phyloP scores from a whole-genome alignment of 441 rosid species.

The Raphanus hybrid region DNA sequence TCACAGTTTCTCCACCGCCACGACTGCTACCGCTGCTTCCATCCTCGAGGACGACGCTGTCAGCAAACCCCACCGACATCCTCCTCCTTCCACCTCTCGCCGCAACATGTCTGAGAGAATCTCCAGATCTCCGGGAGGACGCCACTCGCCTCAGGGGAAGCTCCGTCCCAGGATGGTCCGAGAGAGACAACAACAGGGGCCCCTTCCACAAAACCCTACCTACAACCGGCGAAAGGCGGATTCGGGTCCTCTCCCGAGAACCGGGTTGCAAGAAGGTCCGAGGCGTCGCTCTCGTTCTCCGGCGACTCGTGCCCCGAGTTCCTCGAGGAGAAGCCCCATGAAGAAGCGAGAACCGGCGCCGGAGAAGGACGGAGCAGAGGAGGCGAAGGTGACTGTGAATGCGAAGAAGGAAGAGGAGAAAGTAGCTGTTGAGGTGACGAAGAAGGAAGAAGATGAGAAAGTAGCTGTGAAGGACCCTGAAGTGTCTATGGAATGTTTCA shows the following conservation, averaged over 20 bases:
- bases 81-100: constrained; percentile 51
- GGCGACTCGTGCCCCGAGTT: constrained; percentile 46
- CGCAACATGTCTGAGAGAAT: constrained; percentile 53
- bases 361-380: constrained; percentile 26
- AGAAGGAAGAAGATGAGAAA: constrained; percentile 9
- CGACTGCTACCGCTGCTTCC: constrained; percentile 58
- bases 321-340: constrained; percentile 48
- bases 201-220: constrained; percentile 40
- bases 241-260: constrained; percentile 46
- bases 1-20: constrained; percentile 56
- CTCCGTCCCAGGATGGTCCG: constrained; percentile 39
- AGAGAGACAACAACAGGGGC: constrained; percentile 31
- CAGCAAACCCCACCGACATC: constrained; percentile 54
- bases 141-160: constrained; percentile 40
- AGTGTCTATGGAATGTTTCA: constrained; percentile 88
- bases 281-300: constrained; percentile 64
- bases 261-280: constrained; percentile 49
- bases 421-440: constrained; percentile 39
- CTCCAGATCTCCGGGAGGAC: constrained; percentile 46
- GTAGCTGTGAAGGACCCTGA: constrained; percentile 61
- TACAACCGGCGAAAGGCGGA: constrained; percentile 39
- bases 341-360: constrained; percentile 42
- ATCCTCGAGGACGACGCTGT: constrained; percentile 72
- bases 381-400: constrained; percentile 23
- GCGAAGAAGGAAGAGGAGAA: constrained; percentile 31